These are phyloP conservation scores for Sordariomycetes sp. DNA, from an alignment of 2,329 filamentous ascomycete genomes.

Conservation along the genomic window DNA sequence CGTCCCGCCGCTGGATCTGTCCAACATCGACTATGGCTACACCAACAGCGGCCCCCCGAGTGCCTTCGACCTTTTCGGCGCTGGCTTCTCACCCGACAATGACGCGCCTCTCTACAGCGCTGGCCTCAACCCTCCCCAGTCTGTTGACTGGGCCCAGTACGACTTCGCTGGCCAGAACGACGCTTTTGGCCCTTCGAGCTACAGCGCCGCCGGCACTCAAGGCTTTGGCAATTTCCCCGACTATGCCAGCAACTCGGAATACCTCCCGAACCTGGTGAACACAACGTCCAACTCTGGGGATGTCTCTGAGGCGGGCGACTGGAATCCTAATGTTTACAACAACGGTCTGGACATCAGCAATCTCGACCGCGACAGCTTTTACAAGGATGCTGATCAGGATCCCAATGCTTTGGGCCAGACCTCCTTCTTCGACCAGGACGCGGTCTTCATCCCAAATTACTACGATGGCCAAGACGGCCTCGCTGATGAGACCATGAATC, in stretches of 20 bases:
- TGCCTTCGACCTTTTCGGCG: constrained; percentile 42
- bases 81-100: constrained; percentile 36
- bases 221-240: constrained; percentile 44
- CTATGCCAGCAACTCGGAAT: constrained; percentile 42
- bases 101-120: constrained; percentile 55
- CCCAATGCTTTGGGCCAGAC: no score
- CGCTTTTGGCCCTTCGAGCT: constrained; percentile 42
- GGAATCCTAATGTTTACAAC: constrained; percentile 37
- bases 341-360: constrained; percentile 33
- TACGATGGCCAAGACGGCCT: constrained; percentile 18
- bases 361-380: constrained; percentile 48
- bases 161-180: constrained; percentile 30
- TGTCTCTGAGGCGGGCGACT: constrained; percentile 58
- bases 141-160: constrained; percentile 35
- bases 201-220: constrained; percentile 41
- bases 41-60: constrained; percentile 24
- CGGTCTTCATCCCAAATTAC: constrained; percentile 36
- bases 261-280: constrained; percentile 43
- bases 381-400: constrained; percentile 36
- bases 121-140: constrained; percentile 44
- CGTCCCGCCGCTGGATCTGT: constrained; percentile 49
- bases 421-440: constrained; percentile 42
- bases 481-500: constrained; percentile 25
- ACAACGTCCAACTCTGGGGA: constrained; percentile 56
- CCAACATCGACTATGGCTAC: constrained; percentile 41